phyloP scores from a whole-genome alignment of 441 rosid genomes.

The Raphanus hybrid region DNA sequence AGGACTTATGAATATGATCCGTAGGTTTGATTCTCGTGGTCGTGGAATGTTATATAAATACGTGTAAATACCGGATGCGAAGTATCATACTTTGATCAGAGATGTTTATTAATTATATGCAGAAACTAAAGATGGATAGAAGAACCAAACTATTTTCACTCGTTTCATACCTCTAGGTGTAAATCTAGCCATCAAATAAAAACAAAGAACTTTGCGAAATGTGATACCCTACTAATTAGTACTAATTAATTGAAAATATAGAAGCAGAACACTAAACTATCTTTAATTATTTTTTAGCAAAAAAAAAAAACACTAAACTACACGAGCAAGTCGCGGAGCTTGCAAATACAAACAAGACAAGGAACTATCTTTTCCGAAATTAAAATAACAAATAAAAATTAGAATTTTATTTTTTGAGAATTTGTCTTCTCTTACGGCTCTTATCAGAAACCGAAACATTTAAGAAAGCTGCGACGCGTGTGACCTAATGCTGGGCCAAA shows the following conservation, averaged over 20 bases:
- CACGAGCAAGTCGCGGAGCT: slow-evolving; percentile 40
- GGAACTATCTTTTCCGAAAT: not conserved
- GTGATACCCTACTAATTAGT: slow-evolving; percentile 6
- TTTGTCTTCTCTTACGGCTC: slow-evolving; percentile 33
- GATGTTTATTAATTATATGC: not conserved
- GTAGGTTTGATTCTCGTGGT: not conserved
- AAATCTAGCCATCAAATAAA: slow-evolving; percentile 1
- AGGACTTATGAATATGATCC: not conserved
- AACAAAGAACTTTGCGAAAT: slow-evolving; percentile 2
- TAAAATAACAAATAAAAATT: not conserved
- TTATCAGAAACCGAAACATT: slow-evolving; percentile 35
- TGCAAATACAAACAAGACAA: slow-evolving; percentile 36
- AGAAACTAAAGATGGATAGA: not conserved
- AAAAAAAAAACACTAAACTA: too few species aligned
- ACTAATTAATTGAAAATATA: not conserved
- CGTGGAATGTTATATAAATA: not conserved
- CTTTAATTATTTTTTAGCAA: too few species aligned
- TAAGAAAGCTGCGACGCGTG: slow-evolving; percentile 38
- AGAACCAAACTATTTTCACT: not conserved
- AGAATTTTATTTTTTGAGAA: not conserved
- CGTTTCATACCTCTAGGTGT: not conserved
- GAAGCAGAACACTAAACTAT: not conserved
- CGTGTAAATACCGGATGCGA: not conserved
- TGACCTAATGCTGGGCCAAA: slow-evolving; percentile 5
- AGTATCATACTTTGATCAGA: not conserved